A percentile compares a stretch with the other conserved stretches of the same genome.
Evolutionary conservation across 2,329 filamentous ascomycete species (phyloP).

Genomic region (Rosellinia necatrix): DNA sequence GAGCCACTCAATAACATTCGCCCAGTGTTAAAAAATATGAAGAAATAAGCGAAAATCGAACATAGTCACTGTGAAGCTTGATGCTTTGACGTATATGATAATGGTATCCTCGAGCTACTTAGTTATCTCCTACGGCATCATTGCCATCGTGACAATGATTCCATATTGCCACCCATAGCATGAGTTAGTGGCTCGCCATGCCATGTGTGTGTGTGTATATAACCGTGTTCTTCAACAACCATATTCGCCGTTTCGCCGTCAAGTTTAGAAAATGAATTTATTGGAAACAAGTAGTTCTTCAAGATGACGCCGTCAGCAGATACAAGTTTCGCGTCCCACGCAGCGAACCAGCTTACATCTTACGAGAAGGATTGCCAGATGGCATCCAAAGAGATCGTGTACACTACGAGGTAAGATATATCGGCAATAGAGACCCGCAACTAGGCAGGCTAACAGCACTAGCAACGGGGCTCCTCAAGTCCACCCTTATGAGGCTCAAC

Average conservation of each 20-base stretch:
- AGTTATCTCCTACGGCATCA: neutral
- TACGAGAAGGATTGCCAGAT: conserved; percentile 48
- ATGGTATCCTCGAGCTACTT: neutral
- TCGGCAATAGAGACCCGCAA: neutral
- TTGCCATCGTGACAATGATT: neutral
- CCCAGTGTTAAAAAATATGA: no score
- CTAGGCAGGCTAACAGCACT: neutral
- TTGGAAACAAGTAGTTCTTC: neutral
- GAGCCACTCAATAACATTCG: conserved; percentile 3
- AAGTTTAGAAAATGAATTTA: no score
- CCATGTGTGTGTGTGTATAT: no score
- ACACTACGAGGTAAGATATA: conserved; percentile 60
- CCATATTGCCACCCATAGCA: neutral
- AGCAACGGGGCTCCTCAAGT: conserved; percentile 36
- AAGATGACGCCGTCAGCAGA: conserved; percentile 40
- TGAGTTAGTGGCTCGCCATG: no score
- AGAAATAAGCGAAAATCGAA: neutral
- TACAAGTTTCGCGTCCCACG: conserved; percentile 45
- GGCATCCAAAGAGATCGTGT: conserved; percentile 49
- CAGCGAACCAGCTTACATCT: conserved; percentile 43
- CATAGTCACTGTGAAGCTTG: neutral
- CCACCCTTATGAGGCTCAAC: conserved; percentile 34
- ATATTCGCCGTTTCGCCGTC: no score
- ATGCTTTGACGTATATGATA: neutral
- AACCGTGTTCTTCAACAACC: no score